phyloP scores from a whole-genome alignment of 2,329 filamentous ascomycete genomes.

The Cladophialophora exuberans region DNA sequence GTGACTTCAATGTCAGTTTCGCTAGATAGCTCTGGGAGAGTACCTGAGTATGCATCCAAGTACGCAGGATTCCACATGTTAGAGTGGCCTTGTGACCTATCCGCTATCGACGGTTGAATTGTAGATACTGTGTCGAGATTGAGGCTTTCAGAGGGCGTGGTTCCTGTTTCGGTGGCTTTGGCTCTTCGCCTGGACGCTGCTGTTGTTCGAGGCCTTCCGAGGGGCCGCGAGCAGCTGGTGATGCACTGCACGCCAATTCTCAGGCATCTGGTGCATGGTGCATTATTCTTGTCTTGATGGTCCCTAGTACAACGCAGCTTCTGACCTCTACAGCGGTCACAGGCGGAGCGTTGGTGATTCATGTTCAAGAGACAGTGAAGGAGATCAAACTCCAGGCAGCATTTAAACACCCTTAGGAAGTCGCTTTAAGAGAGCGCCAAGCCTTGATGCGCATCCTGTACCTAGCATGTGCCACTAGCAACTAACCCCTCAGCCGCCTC shows the following conservation, averaged over 20 bases:
- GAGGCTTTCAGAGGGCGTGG: background rate
- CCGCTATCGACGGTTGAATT: background rate
- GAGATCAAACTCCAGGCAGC: no score
- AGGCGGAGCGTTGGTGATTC: constrained; percentile 15
- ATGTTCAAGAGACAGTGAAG: background rate
- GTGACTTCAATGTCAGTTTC: background rate
- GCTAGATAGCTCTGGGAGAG: background rate
- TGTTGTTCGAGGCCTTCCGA: constrained; percentile 12
- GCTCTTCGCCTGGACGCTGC: background rate
- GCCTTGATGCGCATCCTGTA: no score
- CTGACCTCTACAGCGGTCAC: constrained; percentile 19
- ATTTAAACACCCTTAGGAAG: no score
- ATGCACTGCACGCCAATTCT: constrained; percentile 7
- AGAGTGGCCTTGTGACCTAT: background rate
- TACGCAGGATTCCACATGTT: background rate
- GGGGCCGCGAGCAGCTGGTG: constrained; percentile 6
- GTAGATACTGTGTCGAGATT: background rate
- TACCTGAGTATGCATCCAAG: background rate
- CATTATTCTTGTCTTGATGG: background rate
- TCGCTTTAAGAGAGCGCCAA: no score
- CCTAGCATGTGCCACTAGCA: no score
- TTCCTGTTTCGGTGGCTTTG: constrained; percentile 1
- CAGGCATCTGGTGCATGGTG: constrained; percentile 13
- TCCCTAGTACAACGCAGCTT: constrained; percentile 17
- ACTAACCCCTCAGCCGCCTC: no score